These are phyloP conservation scores for Chaetomium sp. DNA, from an alignment of 2,329 filamentous ascomycete species.

Conservation along the genomic window DNA sequence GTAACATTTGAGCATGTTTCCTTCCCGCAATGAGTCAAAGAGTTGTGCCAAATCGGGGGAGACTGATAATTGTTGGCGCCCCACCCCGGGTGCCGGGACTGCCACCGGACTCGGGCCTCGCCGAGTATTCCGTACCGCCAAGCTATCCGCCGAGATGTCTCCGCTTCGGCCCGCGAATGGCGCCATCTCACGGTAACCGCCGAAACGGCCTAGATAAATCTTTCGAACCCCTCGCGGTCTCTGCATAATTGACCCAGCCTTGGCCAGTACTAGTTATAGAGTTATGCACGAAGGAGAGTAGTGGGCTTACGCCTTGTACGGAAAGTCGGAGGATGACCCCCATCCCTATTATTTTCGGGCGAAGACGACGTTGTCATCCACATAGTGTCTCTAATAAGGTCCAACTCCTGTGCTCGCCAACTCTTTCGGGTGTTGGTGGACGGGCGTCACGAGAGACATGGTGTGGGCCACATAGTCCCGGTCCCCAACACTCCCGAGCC, in stretches of 20 bases:
- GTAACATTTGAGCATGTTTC: not conserved
- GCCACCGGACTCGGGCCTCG: not conserved
- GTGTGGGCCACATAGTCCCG: not conserved
- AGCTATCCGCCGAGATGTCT: not conserved
- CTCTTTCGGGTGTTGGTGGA: not conserved
- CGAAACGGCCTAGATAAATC: not conserved
- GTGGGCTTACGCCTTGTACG: no score
- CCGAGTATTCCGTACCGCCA: not conserved
- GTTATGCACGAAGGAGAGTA: no score
- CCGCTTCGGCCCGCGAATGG: not conserved
- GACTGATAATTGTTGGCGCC: not conserved
- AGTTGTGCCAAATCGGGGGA: not conserved
- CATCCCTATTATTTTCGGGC: not conserved
- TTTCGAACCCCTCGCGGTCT: not conserved
- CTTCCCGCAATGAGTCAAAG: not conserved
- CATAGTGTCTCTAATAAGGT: not conserved
- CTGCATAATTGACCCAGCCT: not conserved
- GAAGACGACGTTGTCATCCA: not conserved
- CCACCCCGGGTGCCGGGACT: not conserved
- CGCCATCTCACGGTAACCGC: not conserved
- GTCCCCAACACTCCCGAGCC: not conserved
- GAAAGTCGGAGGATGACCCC: no score
- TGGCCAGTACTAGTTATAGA: no score
- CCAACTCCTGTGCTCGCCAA: not conserved
- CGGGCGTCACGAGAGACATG: not conserved